Evolutionary conservation across 768 basidiomycete species (phyloP).

Genomic region (Agrocybe chaxingu): DNA sequence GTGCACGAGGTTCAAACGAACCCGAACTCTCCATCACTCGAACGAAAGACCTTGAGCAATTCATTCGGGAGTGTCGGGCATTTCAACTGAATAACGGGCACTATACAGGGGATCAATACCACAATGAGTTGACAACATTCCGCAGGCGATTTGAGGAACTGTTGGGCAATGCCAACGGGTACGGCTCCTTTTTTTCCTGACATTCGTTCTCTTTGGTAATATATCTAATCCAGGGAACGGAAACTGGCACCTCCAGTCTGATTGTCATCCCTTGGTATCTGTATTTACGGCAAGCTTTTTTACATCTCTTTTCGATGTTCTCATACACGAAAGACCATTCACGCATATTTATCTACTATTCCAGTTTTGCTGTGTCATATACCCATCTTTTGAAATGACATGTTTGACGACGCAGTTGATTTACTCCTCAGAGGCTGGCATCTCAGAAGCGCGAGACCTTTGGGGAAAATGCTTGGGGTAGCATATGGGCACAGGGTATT

Average conservation of each 20-base stretch:
- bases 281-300: background rate
- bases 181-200: no score
- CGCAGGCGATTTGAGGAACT: conserved; percentile 16
- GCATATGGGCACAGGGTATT: no score
- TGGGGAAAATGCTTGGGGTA: no score
- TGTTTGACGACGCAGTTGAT: no score
- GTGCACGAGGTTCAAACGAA: conserved; percentile 63
- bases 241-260: conserved; percentile 6
- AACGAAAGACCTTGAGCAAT: conserved; percentile 59
- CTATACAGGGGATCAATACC: conserved; percentile 28
- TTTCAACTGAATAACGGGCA: conserved; percentile 56
- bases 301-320: no score
- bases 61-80: conserved; percentile 54
- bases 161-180: conserved; percentile 17
- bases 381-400: no score
- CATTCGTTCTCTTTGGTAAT: background rate
- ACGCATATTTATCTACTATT: no score
- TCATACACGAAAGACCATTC: no score
- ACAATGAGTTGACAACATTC: conserved; percentile 17
- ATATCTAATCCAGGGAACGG: conserved; percentile 2
- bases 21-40: conserved; percentile 56
- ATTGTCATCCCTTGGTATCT: background rate
- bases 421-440: no score
- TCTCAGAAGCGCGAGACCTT: no score
- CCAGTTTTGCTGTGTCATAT: no score